These are phyloP conservation scores for Lodderomyces oxycetoniae DNA, from an alignment of 1,139 yeast species.

Conservation along the genomic window DNA sequence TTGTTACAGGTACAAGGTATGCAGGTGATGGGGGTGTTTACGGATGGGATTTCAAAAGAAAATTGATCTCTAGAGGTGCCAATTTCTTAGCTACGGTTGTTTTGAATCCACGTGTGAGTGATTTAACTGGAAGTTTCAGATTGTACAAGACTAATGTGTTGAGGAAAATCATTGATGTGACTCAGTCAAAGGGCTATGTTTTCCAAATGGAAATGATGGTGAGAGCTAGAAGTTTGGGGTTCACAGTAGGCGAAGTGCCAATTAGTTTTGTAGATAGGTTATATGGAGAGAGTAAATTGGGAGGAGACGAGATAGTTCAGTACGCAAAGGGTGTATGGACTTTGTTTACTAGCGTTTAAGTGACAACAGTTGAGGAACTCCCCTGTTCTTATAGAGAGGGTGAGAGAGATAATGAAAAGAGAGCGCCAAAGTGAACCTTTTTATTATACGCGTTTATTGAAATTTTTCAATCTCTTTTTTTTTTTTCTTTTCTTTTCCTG, in stretches of 20 bases:
- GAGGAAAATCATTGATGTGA: constrained; percentile 61
- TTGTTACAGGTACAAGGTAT: constrained; percentile 83
- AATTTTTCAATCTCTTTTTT: too few species aligned
- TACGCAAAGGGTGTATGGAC: constrained; percentile 73
- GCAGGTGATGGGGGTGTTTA: constrained; percentile 81
- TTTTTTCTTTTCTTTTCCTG: too few species aligned
- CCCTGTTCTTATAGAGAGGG: too few species aligned
- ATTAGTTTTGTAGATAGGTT: constrained; percentile 76
- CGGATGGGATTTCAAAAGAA: constrained; percentile 83
- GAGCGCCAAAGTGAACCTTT: neutral
- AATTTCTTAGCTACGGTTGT: constrained; percentile 71
- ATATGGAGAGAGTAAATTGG: constrained; percentile 76
- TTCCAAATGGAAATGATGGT: constrained; percentile 93
- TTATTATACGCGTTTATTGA: too few species aligned
- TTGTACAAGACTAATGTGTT: constrained; percentile 69
- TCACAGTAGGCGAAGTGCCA: constrained; percentile 75
- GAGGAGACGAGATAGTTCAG: constrained; percentile 78
- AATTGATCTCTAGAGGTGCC: constrained; percentile 76
- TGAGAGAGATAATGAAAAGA: neutral
- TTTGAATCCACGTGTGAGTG: constrained; percentile 70
- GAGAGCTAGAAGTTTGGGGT: constrained; percentile 68
- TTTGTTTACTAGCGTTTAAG: constrained; percentile 57
- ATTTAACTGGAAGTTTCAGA: constrained; percentile 76
- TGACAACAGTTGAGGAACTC: neutral
- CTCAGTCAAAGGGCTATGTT: constrained; percentile 76